Conservation (phyloP, 805 yeast genomes). For the Saturnispora hagleri region DNA sequence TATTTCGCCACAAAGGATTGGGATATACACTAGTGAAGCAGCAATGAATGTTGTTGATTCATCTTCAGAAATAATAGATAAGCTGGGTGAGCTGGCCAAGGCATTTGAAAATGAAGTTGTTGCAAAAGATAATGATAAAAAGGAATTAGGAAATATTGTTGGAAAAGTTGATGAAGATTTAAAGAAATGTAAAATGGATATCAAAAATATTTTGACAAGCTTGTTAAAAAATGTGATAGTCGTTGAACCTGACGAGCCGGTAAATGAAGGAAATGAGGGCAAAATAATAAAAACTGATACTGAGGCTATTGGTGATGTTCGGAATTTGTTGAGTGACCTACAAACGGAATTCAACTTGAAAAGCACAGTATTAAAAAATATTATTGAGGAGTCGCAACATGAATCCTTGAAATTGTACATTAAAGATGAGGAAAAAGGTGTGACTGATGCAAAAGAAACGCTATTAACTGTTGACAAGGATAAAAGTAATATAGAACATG, state of each 20-base stretch:
- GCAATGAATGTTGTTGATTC: conserved; percentile 45
- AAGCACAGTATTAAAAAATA: conserved; percentile 15
- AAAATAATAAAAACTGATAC: background rate
- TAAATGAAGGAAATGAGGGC: conserved; percentile 14
- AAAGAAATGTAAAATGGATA: conserved; percentile 22
- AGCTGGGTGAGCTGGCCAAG: conserved; percentile 37
- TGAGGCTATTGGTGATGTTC: conserved; percentile 14
- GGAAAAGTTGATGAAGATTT: conserved; percentile 27
- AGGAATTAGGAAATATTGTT: conserved; percentile 22
- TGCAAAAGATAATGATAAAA: conserved; percentile 30
- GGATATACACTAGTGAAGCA: conserved; percentile 38
- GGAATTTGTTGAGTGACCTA: conserved; percentile 13
- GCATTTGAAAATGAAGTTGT: conserved; percentile 49
- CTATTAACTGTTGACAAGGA: background rate
- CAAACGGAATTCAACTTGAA: conserved; percentile 14
- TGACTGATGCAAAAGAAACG: conserved; percentile 10
- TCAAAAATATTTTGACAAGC: conserved; percentile 27
- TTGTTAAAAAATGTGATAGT: conserved; percentile 4
- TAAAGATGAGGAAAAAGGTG: conserved; percentile 28
- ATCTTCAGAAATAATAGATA: conserved; percentile 40
- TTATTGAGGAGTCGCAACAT: conserved; percentile 37
- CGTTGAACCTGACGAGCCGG: background rate
- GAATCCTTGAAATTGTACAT: conserved; percentile 36
- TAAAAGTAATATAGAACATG: background rate
- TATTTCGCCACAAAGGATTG: background rate